Evolutionary conservation across 1,284 basidiomycete genomes (phyloP), one percentile per base, ranked within the genome.

Genomic region (Inonotus obliquus): DNA sequence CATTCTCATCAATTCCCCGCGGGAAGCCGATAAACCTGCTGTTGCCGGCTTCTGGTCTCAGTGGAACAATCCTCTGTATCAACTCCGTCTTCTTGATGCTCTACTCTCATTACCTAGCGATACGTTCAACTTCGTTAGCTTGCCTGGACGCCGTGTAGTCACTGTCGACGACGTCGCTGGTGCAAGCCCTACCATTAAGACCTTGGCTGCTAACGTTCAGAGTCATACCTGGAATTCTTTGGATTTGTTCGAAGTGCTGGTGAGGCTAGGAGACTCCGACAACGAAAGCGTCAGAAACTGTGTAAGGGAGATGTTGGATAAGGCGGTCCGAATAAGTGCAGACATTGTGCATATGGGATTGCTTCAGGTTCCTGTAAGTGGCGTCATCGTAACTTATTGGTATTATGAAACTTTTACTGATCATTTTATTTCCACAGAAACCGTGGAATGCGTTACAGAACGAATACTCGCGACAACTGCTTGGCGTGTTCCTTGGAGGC

Each of bases 311-410:
- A 91, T 98, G 82, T 75, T 98, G 48, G 94, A 96, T 70, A 92
- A 94, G 67, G 95, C 94, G 0, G 85, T 94, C 41, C 93, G 92
- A 75, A 90, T 94, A 65, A 94, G 93, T 61, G 94, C 96, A 0
- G 97, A 99, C 74, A 77, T 98, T 41, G 92, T 98, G 13, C 86
- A 98, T 68, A 91, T 99, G 81, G 96, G 94, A 63, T 75, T 98
- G 44, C 81, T 97, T 58, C 92, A 96, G 78, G 89, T 96, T 51
- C 87, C 91, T 53, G 93, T 94, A 74, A 69, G 91, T 81, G 38
- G 54, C 35, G 49, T 14, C 39, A 59, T 29, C 27, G 47, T 62
- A 21, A 47, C 56, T 37, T n/a, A 10, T 41, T 53, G 4, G 2
- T 57, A n/a, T n/a, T n/a, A n/a, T n/a, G 59, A 41, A 23, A 41